These are phyloP conservation scores for Purpureocillium takamizusanense DNA, from an alignment of 2,329 filamentous ascomycete species.

Conservation along the genomic window DNA sequence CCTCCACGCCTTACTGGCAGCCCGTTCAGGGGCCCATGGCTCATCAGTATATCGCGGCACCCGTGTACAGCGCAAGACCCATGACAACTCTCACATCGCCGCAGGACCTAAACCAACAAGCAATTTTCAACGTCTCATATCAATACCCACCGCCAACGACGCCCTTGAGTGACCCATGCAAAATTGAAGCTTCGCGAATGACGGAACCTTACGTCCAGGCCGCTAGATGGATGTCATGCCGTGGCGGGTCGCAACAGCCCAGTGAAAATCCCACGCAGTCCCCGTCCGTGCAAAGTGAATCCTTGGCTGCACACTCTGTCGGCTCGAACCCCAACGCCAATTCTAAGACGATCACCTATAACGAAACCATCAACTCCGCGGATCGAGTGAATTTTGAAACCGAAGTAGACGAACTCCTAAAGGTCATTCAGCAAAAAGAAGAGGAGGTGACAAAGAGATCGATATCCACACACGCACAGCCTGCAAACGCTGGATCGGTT, in stretches of 20 bases:
- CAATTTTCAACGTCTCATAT: slow-evolving; percentile 36
- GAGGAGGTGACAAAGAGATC: slow-evolving; percentile 21
- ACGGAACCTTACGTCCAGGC: slow-evolving; percentile 13
- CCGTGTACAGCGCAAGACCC: slow-evolving; percentile 33
- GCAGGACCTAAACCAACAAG: slow-evolving; percentile 31
- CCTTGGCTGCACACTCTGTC: slow-evolving; percentile 14
- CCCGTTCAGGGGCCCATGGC: slow-evolving; percentile 35
- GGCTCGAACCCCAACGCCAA: slow-evolving; percentile 17
- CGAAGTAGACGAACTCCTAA: slow-evolving; percentile 81
- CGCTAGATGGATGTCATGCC: slow-evolving; percentile 13
- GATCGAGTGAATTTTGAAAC: slow-evolving; percentile 63
- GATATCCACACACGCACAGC: slow-evolving; percentile 12
- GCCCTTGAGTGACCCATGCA: slow-evolving; percentile 22
- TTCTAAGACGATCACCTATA: slow-evolving; percentile 34
- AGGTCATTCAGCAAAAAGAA: slow-evolving; percentile 66
- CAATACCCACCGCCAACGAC: slow-evolving; percentile 24
- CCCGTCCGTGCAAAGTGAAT: slow-evolving; percentile 21
- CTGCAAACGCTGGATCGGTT: slow-evolving; percentile 5
- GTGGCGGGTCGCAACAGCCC: slow-evolving; percentile 16
- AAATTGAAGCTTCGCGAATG: slow-evolving; percentile 15
- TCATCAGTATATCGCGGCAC: slow-evolving; percentile 36
- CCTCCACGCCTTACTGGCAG: slow-evolving; percentile 37
- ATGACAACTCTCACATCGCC: slow-evolving; percentile 31
- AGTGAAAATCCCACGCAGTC: slow-evolving; percentile 24
- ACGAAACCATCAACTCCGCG: slow-evolving; percentile 35